Evolutionary conservation across 495 filamentous ascomycete genomes (phyloP).

Genomic region (Lasiosphaeriaceae sp.): DNA sequence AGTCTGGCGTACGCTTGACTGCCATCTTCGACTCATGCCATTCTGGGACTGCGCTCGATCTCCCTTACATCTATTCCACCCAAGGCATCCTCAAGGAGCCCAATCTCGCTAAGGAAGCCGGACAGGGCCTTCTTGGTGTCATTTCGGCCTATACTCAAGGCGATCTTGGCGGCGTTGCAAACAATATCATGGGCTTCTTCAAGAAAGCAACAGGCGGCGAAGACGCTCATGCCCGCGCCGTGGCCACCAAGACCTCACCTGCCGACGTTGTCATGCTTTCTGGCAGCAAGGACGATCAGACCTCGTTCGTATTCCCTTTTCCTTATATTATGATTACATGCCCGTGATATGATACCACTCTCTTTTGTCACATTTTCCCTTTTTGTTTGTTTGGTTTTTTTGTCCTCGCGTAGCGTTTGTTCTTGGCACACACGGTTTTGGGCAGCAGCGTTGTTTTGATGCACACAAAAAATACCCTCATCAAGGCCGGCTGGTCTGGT

Average conservation of each 20-base stretch:
- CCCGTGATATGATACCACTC: slow-evolving; percentile 13
- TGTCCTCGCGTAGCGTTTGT: too few species aligned
- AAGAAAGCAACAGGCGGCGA: slow-evolving; percentile 89
- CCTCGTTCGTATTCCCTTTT: slow-evolving; percentile 65
- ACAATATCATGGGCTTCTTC: slow-evolving; percentile 77
- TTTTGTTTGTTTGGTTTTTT: slow-evolving; percentile 1
- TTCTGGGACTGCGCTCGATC: slow-evolving; percentile 90
- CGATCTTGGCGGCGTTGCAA: slow-evolving; percentile 79
- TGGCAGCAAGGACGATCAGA: slow-evolving; percentile 94
- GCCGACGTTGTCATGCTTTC: slow-evolving; percentile 98
- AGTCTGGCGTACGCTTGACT: slow-evolving; percentile 82
- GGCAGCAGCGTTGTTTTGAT: too few species aligned
- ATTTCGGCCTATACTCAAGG: slow-evolving; percentile 87
- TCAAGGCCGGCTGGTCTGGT: too few species aligned
- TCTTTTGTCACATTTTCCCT: neutral
- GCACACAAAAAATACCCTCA: too few species aligned
- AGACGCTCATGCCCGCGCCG: slow-evolving; percentile 70
- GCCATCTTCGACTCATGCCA: slow-evolving; percentile 99
- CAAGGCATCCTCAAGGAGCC: slow-evolving; percentile 95
- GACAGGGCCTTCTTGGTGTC: slow-evolving; percentile 84
- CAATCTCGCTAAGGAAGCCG: slow-evolving; percentile 95
- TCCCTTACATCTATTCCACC: slow-evolving; percentile 96
- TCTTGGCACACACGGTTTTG: too few species aligned
- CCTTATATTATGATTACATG: slow-evolving; percentile 16
- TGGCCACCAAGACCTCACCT: slow-evolving; percentile 87